Evolutionary conservation across 768 basidiomycete genomes (phyloP), one percentile per base, ranked within the genome.

Genomic region (Mycena olivaceomarginata): DNA sequence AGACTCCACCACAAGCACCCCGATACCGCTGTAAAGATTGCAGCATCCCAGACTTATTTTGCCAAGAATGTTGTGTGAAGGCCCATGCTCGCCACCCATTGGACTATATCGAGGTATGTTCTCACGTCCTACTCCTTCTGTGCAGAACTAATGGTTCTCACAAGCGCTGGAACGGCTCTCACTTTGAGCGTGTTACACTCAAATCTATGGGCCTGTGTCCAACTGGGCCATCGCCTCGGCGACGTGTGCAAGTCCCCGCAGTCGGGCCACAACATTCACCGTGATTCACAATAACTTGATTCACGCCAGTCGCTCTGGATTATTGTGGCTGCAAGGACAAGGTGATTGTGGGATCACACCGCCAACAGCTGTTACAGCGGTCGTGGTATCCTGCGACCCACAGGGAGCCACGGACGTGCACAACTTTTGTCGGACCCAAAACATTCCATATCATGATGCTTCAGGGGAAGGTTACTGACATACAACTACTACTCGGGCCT

Each of bases 401-500:
- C 18, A 11, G 5, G 10, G 66, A 51, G 48, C 63, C 53, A 8
- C 15, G 31, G 48, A 66, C 51, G 4, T 57, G 56, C 48, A 16
- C 48, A 15, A 51, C 48, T 12, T 51, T 51, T 51, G 48, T 51
- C 7, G 48, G 48, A 15, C 48, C 25, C n/a, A 57, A 70, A 5
- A 20, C 22, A 2, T 77, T 69, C 37, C 67, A 70, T 15, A 74
- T 67, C 5, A 18, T 75, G 16, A 70, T 67, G 3, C 67, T 70
- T 15, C 77, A 78, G 39, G 68, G 74, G 16, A 78, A 78, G 40
- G 51, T 71, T 8, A 69, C 77, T 25, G n/a, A 60, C 63, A 8
- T 78, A 70, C 72, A 73, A 80, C 57, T 80, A 74, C 68, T 80
- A 80, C 60, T 37, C 25, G 8, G 20, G 57, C 0, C 53, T 80